These are phyloP conservation scores for Clohesyomyces aquaticus DNA, from an alignment of 495 filamentous ascomycete genomes.

Conservation along the genomic window DNA sequence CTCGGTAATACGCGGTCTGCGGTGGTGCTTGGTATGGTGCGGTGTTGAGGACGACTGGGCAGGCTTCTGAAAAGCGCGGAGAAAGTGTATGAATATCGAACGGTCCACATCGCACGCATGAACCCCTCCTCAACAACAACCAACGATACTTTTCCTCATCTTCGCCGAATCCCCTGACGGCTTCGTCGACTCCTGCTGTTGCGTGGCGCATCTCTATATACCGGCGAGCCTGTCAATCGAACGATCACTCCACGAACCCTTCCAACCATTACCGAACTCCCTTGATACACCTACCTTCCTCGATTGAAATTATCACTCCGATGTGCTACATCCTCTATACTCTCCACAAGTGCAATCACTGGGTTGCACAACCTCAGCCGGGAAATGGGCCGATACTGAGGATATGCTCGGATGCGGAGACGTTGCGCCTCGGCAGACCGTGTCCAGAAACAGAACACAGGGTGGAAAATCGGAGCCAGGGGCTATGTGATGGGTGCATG, in stretches of 20 bases:
- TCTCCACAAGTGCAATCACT: conserved; percentile 33
- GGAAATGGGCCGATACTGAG: conserved; percentile 30
- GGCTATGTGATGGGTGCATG: conserved; percentile 30
- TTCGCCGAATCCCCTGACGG: not conserved
- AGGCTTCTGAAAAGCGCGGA: not conserved
- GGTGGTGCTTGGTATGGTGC: not conserved
- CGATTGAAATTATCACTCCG: not conserved
- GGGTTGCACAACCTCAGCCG: conserved; percentile 28
- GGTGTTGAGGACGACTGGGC: not conserved
- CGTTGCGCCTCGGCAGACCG: conserved; percentile 12
- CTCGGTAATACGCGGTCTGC: too few relatives aligned
- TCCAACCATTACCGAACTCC: not conserved
- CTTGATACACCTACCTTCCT: not conserved
- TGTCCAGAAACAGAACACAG: conserved; percentile 27
- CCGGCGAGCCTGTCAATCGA: not conserved
- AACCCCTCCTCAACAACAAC: not conserved
- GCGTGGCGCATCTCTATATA: not conserved
- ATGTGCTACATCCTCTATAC: conserved; percentile 36
- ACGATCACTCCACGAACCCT: not conserved
- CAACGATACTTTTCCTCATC: not conserved
- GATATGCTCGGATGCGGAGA: conserved; percentile 23
- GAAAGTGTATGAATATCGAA: not conserved
- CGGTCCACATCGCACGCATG: not conserved
- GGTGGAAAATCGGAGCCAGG: conserved; percentile 28
- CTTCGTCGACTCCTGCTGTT: not conserved